Percentiles rank a stretch among this genome's conserved stretches.
Conservation (phyloP, 2,329 filamentous ascomycete genomes). For the Fusarium sp. region DNA sequence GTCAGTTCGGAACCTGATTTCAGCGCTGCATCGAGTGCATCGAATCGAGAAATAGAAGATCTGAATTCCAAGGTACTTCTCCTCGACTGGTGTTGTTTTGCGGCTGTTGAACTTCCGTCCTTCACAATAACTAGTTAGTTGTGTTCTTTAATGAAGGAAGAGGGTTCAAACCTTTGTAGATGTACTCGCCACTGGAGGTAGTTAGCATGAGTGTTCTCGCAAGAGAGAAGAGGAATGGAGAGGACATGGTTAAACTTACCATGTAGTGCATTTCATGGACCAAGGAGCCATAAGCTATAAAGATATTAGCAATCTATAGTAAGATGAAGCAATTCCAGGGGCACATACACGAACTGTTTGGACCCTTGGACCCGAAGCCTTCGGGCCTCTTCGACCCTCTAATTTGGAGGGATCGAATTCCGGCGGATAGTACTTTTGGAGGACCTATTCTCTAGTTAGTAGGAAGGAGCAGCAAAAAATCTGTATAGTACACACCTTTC, state of each 20-base stretch:
- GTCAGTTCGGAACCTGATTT: conserved; percentile 95
- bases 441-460: too few relatives aligned
- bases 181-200: conserved; percentile 75
- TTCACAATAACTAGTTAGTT: not conserved
- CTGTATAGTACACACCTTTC: conserved; percentile 69
- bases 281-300: conserved; percentile 67
- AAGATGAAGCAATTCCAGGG: not conserved
- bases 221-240: not conserved
- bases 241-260: not conserved
- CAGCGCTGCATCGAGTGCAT: conserved; percentile 85
- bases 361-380: conserved; percentile 80
- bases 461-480: too few relatives aligned
- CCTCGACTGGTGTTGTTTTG: conserved; percentile 89
- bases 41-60: conserved; percentile 87
- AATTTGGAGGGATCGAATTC: too few relatives aligned
- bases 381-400: not conserved
- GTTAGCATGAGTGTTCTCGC: not conserved
- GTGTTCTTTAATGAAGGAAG: not conserved
- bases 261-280: conserved; percentile 52
- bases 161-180: conserved; percentile 80
- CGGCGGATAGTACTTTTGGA: conserved; percentile 62
- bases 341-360: conserved; percentile 77
- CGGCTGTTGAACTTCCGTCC: conserved; percentile 89
- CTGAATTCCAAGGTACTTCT: conserved; percentile 88
- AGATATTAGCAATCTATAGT: not conserved